These are phyloP conservation scores for Fragilariopsis cylindrus DNA, from an alignment of 108 stramenopile genomes.

Conservation along the genomic window DNA sequence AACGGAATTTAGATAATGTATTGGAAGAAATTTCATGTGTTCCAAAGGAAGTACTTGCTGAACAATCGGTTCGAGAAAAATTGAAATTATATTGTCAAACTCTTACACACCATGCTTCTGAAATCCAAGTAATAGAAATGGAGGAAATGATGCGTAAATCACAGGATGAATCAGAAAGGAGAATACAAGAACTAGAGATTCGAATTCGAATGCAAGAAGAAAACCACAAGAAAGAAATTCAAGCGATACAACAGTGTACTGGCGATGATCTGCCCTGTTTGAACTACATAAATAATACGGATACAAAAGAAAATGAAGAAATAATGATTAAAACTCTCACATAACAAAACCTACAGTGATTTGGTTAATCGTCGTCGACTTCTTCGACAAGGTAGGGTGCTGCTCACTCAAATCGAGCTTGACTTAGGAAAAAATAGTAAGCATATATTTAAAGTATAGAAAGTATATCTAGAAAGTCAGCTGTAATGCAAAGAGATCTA, in stretches of 20 bases:
- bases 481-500: too few relatives aligned
- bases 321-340: conserved; percentile 1
- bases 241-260: background rate
- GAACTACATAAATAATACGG: background rate
- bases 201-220: background rate
- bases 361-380: too few relatives aligned
- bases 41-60: background rate
- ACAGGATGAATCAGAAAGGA: conserved; percentile 3
- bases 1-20: background rate
- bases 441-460: too few relatives aligned
- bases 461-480: too few relatives aligned
- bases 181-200: background rate
- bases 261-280: background rate
- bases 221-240: background rate
- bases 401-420: too few relatives aligned
- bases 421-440: too few relatives aligned
- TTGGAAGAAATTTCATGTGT: background rate
- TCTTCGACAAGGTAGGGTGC: too few relatives aligned
- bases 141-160: background rate
- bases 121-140: background rate
- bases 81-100: background rate
- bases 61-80: background rate
- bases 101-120: background rate
- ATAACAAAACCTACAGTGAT: background rate
- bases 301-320: background rate